phyloP scores from a whole-genome alignment of 108 stramenopile genomes.

The Fragilariopsis cylindrus region DNA sequence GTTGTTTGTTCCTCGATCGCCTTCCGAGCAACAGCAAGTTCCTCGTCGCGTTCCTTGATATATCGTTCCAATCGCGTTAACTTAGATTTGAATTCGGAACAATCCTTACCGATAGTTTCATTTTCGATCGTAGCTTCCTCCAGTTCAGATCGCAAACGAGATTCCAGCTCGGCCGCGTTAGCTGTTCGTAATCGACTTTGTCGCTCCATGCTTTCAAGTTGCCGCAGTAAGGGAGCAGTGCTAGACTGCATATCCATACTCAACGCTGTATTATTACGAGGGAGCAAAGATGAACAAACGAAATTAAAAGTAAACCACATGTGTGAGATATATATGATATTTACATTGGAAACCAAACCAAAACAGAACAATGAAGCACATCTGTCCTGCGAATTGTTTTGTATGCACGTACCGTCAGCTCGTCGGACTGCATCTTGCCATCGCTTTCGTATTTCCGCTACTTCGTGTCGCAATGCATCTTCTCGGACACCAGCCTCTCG shows the following conservation, averaged over 20 bases:
- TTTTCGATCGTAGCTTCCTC: slow-evolving; percentile 69
- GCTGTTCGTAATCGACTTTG: slow-evolving; percentile 70
- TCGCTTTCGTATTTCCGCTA: slow-evolving; percentile 73
- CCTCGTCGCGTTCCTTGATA: slow-evolving; percentile 53
- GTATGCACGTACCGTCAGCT: slow-evolving; percentile 55
- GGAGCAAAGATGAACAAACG: background rate
- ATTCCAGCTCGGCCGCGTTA: slow-evolving; percentile 72
- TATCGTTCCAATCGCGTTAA: slow-evolving; percentile 49
- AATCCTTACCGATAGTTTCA: slow-evolving; percentile 64
- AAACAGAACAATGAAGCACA: background rate
- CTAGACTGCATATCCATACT: slow-evolving; percentile 84
- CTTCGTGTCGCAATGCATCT: slow-evolving; percentile 83
- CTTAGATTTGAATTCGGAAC: slow-evolving; percentile 61
- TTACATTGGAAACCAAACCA: background rate
- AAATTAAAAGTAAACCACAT: background rate
- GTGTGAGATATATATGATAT: background rate
- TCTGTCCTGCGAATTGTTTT: background rate
- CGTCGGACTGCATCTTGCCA: slow-evolving; percentile 89
- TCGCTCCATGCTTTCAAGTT: slow-evolving; percentile 79
- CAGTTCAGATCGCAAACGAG: slow-evolving; percentile 66
- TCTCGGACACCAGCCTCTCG: slow-evolving; percentile 77
- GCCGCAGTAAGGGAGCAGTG: slow-evolving; percentile 77
- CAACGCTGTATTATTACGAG: slow-evolving; percentile 34
- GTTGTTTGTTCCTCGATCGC: slow-evolving; percentile 52
- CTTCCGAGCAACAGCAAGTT: slow-evolving; percentile 34